Evolutionary conservation across 306 rosid genomes (phyloP).

Genomic region (Trifolium fragiferum): DNA sequence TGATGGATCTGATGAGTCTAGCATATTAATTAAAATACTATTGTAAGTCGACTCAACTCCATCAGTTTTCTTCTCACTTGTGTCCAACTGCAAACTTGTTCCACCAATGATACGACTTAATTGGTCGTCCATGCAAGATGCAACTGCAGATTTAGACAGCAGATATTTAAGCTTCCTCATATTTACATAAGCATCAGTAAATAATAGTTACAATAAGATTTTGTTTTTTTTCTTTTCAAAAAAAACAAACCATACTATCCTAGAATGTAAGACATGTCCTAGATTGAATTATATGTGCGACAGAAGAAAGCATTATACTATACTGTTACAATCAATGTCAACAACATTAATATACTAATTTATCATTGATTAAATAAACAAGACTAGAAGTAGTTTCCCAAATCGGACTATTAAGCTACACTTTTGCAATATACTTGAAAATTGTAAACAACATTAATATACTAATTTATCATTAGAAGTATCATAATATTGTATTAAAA

Average conservation of each 20-base stretch:
- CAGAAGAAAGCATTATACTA: neutral
- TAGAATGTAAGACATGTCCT: neutral
- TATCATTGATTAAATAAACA: no score
- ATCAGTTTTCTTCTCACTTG: neutral
- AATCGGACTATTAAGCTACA: neutral
- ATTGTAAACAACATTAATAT: neutral
- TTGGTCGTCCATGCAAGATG: neutral
- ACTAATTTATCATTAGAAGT: neutral
- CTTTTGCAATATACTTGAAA: neutral
- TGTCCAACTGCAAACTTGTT: neutral
- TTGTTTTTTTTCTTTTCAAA: no score
- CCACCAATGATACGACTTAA: neutral
- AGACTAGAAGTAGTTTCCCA: neutral
- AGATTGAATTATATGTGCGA: constrained; percentile 16
- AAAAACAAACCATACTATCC: neutral
- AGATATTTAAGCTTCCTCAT: neutral
- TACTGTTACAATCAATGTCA: neutral
- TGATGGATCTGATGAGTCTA: neutral
- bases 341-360: no score
- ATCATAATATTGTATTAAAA: neutral
- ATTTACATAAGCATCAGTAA: neutral
- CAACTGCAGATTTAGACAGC: neutral
- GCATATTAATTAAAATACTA: neutral
- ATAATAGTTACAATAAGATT: neutral
- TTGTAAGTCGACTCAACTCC: neutral